phyloP scores from a whole-genome alignment of 257 asterid species.

The Nicotiana benthamiana region DNA sequence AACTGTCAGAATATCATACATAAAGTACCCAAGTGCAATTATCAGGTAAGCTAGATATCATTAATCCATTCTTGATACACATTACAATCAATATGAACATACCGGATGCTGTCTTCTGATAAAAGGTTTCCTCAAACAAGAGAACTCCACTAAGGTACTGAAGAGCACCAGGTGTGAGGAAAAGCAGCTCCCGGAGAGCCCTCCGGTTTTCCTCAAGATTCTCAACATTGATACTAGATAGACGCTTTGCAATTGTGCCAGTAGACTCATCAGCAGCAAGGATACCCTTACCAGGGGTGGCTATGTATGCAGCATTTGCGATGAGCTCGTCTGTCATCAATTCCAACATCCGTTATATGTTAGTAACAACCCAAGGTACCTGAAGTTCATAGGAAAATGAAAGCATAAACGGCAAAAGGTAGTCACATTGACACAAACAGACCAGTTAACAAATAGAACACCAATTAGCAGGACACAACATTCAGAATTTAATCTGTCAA shows the following conservation, averaged over 20 bases:
- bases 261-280: slow-evolving; percentile 97
- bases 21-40: not conserved
- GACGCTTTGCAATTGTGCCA: slow-evolving; percentile 89
- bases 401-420: not conserved
- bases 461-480: not conserved
- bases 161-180: slow-evolving; percentile 76
- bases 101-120: slow-evolving; percentile 87
- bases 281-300: slow-evolving; percentile 91
- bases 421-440: not conserved
- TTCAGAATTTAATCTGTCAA: not conserved
- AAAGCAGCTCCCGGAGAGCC: slow-evolving; percentile 83
- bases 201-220: slow-evolving; percentile 74
- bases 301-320: slow-evolving; percentile 74
- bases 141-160: slow-evolving; percentile 82
- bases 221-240: slow-evolving; percentile 77
- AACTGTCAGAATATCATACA: not conserved
- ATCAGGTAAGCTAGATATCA: not conserved
- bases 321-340: slow-evolving; percentile 75
- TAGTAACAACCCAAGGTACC: not conserved
- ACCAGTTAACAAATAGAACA: not conserved
- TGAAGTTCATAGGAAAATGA: not conserved
- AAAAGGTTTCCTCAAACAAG: slow-evolving; percentile 84
- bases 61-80: not conserved
- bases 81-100: not conserved
- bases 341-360: not conserved